Base-by-base conservation (phyloP, 192 early-diverging fungal species). In the Backusella circina region DNA sequence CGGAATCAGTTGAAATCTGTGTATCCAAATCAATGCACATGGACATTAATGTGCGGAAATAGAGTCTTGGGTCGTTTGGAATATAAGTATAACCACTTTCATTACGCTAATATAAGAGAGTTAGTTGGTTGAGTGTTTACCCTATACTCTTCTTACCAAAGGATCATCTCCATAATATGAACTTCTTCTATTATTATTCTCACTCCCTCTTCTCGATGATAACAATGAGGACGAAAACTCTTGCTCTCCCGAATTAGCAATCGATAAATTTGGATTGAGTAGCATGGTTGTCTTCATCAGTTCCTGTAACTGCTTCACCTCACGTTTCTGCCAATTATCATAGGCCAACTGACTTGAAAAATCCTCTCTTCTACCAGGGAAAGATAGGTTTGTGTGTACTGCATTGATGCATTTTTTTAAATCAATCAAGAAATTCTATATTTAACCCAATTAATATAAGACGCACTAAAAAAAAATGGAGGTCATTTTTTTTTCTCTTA, bases 21-120 rank as follows among this genome's bases (percentile, higher is more conserved):
- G 83, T 51, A 57, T 92, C 88, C 70, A 88, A 85, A 44, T 91
- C 88, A 18, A 93, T 83, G 73, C 88, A 91, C 76, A 84, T 89
- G 28, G 85, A 84, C 70, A 93, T 71, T 9, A 93, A 73, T 13
- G 86, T 31, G 28, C 85, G 85, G 77, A 90, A 93, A 68, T 86
- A 93, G 3, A 79, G 78, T 51, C 84, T 84, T 1, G 89, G 89
- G 74, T 90, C 84, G 35, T 80, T 67, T 21, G 92, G 91, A 75
- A 90, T 85, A 66, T 82, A 88, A 7, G 79, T 83, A 44, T 86
- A 86, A 13, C 82, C 75, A 71, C 69, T 85, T 77, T 84, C 72
- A 38, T 65, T 61, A 61, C 54, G 54, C 54, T 61, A 8, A 3
- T 9, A 12, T 13, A 54, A 26, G 21, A 2, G 1, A 2, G 9